Base-by-base conservation (phyloP, 371 early-diverging fungal species). In the Circinella minor region DNA sequence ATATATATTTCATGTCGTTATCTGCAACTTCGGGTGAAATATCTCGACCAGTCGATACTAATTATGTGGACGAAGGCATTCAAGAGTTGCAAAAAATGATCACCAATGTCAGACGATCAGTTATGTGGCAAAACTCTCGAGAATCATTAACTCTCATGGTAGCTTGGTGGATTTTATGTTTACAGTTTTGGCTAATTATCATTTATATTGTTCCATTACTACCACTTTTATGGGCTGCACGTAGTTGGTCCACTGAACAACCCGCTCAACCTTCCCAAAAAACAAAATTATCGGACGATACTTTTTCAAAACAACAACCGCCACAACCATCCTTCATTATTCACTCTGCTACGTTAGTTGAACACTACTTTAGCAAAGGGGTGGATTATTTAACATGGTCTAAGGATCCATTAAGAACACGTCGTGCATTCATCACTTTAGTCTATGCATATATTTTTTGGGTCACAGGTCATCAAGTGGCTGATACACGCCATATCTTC, bases 391-490 rank as follows among this genome's bases (percentile, higher is more conserved):
- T 68, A 2, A 47, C 47, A 34, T 69, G 70, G 70, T 38, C 57
- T 4, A 69, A 69, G 37, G 46, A 68, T 46, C 70, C 70, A 36
- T 49, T 36, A 13, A 37, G 54, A 6, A 64, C 70, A 5, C 63
- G 57, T 1, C 55, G 46, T 20, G 47, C 38, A 27, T 69, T 69
- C 48, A 34, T 63, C 14, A 27, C 36, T 13, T 51, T 72, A 39
- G 49, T 72, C 18, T 72, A 72, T 54, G 20, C 57, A 3, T 72
- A 72, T 37, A 51, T 68, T 15, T 64, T 67, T 15, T 72, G 72
- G 72, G 64, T 68, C 36, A 64, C 72, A 46, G 72, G 64, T 4
- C 72, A 72, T 51, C 72, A 72, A 55, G 11, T 72, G 1, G 46
- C 68, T 34, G 67, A 67, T 48, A 72, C 72, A 36, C 65, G 65